phyloP scores from a whole-genome alignment of 352 stramenopile species.

The Globisporangium canariense region DNA sequence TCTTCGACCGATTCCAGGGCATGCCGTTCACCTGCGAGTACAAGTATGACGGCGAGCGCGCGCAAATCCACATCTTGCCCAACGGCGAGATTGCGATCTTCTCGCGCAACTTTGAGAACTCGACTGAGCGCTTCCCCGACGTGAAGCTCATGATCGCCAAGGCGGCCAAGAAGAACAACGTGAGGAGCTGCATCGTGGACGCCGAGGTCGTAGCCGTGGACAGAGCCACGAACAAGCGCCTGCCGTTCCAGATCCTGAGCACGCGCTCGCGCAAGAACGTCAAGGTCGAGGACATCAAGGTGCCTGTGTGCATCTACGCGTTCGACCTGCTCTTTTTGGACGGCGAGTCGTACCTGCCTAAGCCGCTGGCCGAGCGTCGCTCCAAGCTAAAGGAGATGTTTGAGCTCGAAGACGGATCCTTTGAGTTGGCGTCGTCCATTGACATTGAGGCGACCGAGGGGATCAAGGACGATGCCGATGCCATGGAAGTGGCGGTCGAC shows the following conservation, averaged over 20 bases:
- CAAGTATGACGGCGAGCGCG: conserved; percentile 99
- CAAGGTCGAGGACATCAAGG: conserved; percentile 88
- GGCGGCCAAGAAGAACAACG: conserved; percentile 42
- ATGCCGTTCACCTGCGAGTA: conserved; percentile 98
- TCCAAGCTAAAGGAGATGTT: conserved; percentile 92
- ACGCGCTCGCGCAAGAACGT: conserved; percentile 96
- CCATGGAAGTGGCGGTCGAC: conserved; percentile 82
- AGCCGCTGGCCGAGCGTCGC: conserved; percentile 89
- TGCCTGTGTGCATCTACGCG: conserved; percentile 92
- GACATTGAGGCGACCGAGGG: conserved; percentile 85
- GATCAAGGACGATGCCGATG: conserved; percentile 83
- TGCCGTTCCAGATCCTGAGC: conserved; percentile 99
- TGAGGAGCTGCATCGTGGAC: conserved; percentile 95
- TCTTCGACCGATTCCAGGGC: conserved; percentile 96
- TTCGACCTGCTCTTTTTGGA: conserved; percentile 99
- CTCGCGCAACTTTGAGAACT: conserved; percentile 98
- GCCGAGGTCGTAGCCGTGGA: conserved; percentile 99
- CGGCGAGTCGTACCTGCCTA: conserved; percentile 91
- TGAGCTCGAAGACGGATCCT: conserved; percentile 88
- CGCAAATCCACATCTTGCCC: conserved; percentile 92
- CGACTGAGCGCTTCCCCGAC: conserved; percentile 95
- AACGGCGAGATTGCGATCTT: conserved; percentile 95
- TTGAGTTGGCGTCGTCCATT: conserved; percentile 93
- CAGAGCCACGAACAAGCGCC: conserved; percentile 91
- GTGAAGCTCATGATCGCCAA: conserved; percentile 73